Evolutionary conservation across 768 basidiomycete species (phyloP).

Genomic region (Podaxis rugospora): DNA sequence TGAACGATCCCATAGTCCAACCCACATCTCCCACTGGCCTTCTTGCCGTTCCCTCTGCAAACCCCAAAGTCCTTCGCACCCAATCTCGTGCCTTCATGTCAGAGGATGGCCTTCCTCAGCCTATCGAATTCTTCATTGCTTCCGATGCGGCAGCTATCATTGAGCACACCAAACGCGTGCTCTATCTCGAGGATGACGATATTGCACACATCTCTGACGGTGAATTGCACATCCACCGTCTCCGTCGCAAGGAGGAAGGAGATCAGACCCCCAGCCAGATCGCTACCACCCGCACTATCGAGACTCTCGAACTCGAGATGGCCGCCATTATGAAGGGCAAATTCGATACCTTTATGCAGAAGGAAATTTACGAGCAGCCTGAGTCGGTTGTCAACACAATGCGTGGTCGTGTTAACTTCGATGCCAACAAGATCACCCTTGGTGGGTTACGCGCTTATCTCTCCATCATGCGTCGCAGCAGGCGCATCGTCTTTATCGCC

Average conservation of each 20-base stretch:
- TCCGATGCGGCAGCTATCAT: constrained; percentile 95
- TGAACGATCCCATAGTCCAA: constrained; percentile 27
- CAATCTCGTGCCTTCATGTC: constrained; percentile 98
- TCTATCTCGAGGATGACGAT: constrained; percentile 98
- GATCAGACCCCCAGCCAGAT: constrained; percentile 52
- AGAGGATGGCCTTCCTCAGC: constrained; percentile 96
- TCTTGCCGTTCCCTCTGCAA: constrained; percentile 61
- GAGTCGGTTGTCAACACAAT: constrained; percentile 99
- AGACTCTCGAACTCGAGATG: constrained; percentile 96
- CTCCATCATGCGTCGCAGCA: constrained; percentile 90
- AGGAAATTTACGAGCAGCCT: constrained; percentile 99
- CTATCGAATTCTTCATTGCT: constrained; percentile 99
- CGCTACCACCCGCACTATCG: constrained; percentile 86
- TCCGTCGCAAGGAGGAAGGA: constrained; percentile 83
- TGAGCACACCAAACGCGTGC: constrained; percentile 98
- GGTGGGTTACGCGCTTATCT: constrained; percentile 95
- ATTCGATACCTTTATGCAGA: constrained; percentile 99
- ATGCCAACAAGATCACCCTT: constrained; percentile 83
- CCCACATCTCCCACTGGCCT: constrained; percentile 50
- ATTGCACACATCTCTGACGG: constrained; percentile 97
- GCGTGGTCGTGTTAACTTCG: constrained; percentile 99
- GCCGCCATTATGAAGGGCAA: constrained; percentile 99
- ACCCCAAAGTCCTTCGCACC: constrained; percentile 82
- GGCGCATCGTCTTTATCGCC: constrained; percentile 95
- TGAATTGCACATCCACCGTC: constrained; percentile 97